Evolutionary conservation across 257 asterid genomes (phyloP), one percentile per base, ranked within the genome.

Genomic region (Datura wrightii): DNA sequence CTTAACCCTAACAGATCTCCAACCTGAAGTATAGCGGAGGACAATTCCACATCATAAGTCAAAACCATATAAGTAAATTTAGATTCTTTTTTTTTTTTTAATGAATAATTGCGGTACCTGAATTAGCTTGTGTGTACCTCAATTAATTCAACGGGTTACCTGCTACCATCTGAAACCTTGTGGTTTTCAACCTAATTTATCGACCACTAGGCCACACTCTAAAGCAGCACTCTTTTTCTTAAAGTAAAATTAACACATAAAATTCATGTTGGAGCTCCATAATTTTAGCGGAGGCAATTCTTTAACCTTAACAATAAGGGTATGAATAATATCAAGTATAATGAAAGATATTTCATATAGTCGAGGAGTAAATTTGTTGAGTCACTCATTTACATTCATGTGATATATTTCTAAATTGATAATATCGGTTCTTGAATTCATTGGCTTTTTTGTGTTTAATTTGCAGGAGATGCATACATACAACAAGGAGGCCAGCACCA

Each of bases 391-490:
- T 42, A 46, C 34, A n/a, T n/a, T 72, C 16, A 72, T 63, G 70
- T 70, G 55, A 8, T 2, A 4, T 42, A 42, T n/a, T 71, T 5
- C 54, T 10, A 46, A 24, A 10, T 10, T 62, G 16, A 16, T n/a
- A n/a, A 58, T 41, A 8, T 16, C n/a, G 6, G 16, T 18, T 44
- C 55, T 41, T 71, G 55, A 67, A 41, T 72, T 72, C 6, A 1
- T 72, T 70, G 37, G 54, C 6, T n/a, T 42, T 42, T 44, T 44
- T n/a, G 16, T 5, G 79, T 42, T 41, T 70, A n/a, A 70, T 70
- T 72, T 72, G 41, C 80, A 72, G 58, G 16, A 72, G 80, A 72
- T 46, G 41, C 80, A 48, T 72, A 34, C 14, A 3, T 11, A 72
- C 59, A 72, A 19, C 13, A 3, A 72, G 19, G 41, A 72, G n/a